Evolutionary conservation across 2,329 filamentous ascomycete genomes (phyloP).

Genomic region (Polychaeton citri): DNA sequence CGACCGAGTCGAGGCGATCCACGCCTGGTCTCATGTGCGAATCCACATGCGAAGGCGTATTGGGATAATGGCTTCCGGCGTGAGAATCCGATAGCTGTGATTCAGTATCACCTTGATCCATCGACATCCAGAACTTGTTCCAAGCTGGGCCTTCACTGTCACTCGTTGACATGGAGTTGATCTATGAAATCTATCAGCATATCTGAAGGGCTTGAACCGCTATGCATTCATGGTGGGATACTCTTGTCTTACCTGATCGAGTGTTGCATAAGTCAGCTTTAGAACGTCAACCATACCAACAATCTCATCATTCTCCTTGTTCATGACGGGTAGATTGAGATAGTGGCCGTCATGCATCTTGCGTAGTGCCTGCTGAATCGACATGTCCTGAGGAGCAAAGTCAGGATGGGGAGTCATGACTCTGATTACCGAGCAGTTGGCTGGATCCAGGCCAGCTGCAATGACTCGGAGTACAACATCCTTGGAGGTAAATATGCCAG

Average conservation of each 20-base stretch:
- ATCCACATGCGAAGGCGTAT: slow-evolving; percentile 55
- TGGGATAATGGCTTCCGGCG: slow-evolving; percentile 56
- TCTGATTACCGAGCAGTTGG: slow-evolving; percentile 90
- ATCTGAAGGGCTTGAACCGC: not conserved
- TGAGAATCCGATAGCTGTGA: slow-evolving; percentile 91
- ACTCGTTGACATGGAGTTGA: slow-evolving; percentile 78
- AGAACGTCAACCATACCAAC: slow-evolving; percentile 99
- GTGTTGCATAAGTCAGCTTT: slow-evolving; percentile 92
- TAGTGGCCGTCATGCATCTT: slow-evolving; percentile 99
- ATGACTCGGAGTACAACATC: slow-evolving; percentile 97
- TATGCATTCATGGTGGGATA: not conserved
- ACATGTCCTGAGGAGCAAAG: slow-evolving; percentile 98
- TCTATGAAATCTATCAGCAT: slow-evolving; percentile 37
- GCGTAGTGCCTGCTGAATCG: slow-evolving; percentile 87
- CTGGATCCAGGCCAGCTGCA: slow-evolving; percentile 84
- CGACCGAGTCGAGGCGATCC: slow-evolving; percentile 70
- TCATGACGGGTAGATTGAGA: slow-evolving; percentile 96
- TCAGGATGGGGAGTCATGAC: slow-evolving; percentile 99
- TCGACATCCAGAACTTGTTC: slow-evolving; percentile 99
- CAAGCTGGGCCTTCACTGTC: slow-evolving; percentile 92
- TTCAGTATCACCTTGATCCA: slow-evolving; percentile 86
- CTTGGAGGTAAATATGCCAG: slow-evolving; percentile 98
- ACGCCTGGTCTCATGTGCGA: slow-evolving; percentile 49
- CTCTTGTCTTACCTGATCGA: slow-evolving; percentile 72
- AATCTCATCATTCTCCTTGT: slow-evolving; percentile 77